Percentiles rank a stretch among this genome's conserved stretches.
These are phyloP conservation scores for Coleophoma eucalyptorum DNA, from an alignment of 2,329 filamentous ascomycete genomes.

Conservation along the genomic window DNA sequence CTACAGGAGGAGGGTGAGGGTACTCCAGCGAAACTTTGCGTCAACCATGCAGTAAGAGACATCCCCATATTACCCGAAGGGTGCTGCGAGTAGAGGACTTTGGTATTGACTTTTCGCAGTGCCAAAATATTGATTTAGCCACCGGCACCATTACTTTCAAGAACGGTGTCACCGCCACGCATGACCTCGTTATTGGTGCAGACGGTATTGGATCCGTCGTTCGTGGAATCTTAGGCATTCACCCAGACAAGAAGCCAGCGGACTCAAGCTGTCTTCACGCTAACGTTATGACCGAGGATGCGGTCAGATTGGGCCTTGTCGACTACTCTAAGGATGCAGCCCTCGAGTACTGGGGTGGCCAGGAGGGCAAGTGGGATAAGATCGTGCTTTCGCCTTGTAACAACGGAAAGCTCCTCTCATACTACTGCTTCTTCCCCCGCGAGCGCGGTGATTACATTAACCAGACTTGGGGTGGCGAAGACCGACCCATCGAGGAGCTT, in stretches of 20 bases:
- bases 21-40: slow-evolving; percentile 43
- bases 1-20: slow-evolving; percentile 51
- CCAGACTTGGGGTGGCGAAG: slow-evolving; percentile 55
- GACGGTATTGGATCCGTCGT: slow-evolving; percentile 56
- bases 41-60: slow-evolving; percentile 47
- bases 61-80: no score
- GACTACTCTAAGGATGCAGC: slow-evolving; percentile 58
- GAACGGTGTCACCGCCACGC: slow-evolving; percentile 11
- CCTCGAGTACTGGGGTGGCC: slow-evolving; percentile 67
- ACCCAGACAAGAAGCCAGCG: slow-evolving; percentile 52
- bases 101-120: background rate
- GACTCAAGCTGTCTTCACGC: slow-evolving; percentile 60
- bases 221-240: slow-evolving; percentile 54
- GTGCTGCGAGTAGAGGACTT: no score
- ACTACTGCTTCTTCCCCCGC: slow-evolving; percentile 66
- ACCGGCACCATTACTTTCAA: slow-evolving; percentile 34
- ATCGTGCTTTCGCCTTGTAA: slow-evolving; percentile 68
- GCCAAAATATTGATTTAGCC: slow-evolving; percentile 40
- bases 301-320: slow-evolving; percentile 52
- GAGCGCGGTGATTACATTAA: slow-evolving; percentile 53
- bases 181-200: slow-evolving; percentile 29
- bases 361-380: slow-evolving; percentile 61
- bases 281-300: slow-evolving; percentile 58
- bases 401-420: slow-evolving; percentile 58
- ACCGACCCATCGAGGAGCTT: slow-evolving; percentile 49